phyloP scores from a whole-genome alignment of 495 filamentous ascomycete species.

The Parathielavia hyrcaniae region DNA sequence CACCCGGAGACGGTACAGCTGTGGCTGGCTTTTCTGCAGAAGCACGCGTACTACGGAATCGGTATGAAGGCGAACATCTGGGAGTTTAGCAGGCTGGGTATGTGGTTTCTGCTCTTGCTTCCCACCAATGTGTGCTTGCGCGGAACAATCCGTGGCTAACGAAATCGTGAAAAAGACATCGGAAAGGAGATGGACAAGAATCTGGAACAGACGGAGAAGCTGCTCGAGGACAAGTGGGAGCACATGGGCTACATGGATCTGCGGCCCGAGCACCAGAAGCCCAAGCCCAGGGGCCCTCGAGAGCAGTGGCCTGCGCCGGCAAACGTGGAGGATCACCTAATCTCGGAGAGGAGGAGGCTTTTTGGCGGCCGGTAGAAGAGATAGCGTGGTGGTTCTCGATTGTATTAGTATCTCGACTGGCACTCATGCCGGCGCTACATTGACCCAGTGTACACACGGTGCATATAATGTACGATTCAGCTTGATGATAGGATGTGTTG shows the following conservation, averaged over 20 bases:
- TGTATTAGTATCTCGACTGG: constrained; percentile 7
- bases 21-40: constrained; percentile 87
- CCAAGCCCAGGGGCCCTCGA: constrained; percentile 55
- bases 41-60: constrained; percentile 86
- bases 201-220: constrained; percentile 51
- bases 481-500: too few relatives aligned
- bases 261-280: constrained; percentile 50
- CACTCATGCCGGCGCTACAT: background rate
- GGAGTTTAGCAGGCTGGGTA: constrained; percentile 70
- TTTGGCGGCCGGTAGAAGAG: constrained; percentile 25
- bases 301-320: constrained; percentile 46
- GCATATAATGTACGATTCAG: background rate
- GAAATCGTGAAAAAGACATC: constrained; percentile 44
- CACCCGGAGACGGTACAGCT: constrained; percentile 78
- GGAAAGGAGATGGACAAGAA: constrained; percentile 59
- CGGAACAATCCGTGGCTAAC: background rate
- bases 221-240: constrained; percentile 56
- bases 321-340: constrained; percentile 52
- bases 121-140: background rate
- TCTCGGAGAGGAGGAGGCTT: constrained; percentile 42
- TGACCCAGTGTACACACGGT: constrained; percentile 1
- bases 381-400: background rate
- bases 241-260: constrained; percentile 55
- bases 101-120: constrained; percentile 27
- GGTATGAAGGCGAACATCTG: constrained; percentile 99